These are phyloP conservation scores for Apiotrichum brassicae DNA, from an alignment of 1,284 basidiomycete species.

Conservation along the genomic window DNA sequence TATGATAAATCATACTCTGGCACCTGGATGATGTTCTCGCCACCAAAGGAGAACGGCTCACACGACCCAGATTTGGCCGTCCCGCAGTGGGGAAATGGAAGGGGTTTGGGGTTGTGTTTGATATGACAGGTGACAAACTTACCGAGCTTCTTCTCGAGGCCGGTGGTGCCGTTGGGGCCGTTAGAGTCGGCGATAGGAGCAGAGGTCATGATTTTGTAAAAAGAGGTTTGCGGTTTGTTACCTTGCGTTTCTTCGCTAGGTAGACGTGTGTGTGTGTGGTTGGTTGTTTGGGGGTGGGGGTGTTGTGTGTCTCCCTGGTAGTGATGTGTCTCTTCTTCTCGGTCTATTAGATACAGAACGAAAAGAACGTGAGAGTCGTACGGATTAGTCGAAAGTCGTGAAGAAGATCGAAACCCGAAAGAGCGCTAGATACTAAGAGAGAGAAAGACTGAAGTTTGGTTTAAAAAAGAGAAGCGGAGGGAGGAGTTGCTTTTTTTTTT, in stretches of 20 bases:
- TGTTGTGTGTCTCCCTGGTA: background rate
- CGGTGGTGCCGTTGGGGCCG: slow-evolving; percentile 57
- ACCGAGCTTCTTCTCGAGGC: slow-evolving; percentile 78
- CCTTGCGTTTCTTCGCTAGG: slow-evolving; percentile 9
- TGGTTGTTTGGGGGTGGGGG: background rate
- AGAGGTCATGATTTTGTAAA: slow-evolving; percentile 32
- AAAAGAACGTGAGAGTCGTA: background rate
- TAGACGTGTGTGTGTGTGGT: background rate
- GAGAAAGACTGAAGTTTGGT: background rate
- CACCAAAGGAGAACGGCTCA: too few relatives aligned
- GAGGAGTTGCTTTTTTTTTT: background rate
- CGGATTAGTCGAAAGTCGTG: background rate
- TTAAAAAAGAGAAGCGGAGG: background rate
- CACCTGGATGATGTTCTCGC: too few relatives aligned
- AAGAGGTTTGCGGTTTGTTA: slow-evolving; percentile 7
- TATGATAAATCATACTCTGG: too few relatives aligned
- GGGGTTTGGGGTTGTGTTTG: too few relatives aligned
- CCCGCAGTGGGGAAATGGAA: too few relatives aligned
- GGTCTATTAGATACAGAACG: background rate
- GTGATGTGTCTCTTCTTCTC: background rate
- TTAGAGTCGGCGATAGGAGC: slow-evolving; percentile 28
- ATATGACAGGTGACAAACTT: too few relatives aligned
- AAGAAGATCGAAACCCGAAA: background rate
- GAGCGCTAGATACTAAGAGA: background rate
- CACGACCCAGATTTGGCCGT: slow-evolving; percentile 7